Conservation (phyloP, 2,329 filamentous ascomycete species). For the Clarireedia homoeocarpa region DNA sequence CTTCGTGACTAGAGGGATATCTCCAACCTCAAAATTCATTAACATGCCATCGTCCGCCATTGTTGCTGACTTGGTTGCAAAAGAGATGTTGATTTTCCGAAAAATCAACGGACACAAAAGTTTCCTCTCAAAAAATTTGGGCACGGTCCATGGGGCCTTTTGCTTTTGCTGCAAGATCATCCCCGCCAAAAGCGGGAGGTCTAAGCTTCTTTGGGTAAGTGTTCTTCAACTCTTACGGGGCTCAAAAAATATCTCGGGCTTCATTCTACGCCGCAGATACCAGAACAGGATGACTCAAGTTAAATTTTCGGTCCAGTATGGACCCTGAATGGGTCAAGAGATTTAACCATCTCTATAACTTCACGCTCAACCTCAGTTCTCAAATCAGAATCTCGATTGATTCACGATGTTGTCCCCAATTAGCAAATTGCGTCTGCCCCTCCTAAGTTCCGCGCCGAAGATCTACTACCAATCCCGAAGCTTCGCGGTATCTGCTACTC, state of each 20-base stretch:
- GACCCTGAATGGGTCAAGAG: constrained; percentile 17
- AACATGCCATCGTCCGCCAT: constrained; percentile 97
- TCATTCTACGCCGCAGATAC: constrained; percentile 26
- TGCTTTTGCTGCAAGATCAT: too few species aligned
- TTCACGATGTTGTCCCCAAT: neutral
- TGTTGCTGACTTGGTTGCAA: constrained; percentile 11
- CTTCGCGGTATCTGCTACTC: constrained; percentile 11
- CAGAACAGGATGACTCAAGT: constrained; percentile 25
- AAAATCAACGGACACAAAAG: constrained; percentile 14
- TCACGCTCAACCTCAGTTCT: neutral
- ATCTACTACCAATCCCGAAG: constrained; percentile 9
- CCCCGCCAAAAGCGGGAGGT: constrained; percentile 12
- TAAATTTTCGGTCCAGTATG: constrained; percentile 17
- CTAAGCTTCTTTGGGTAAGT: constrained; percentile 13
- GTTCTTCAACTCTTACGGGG: neutral
- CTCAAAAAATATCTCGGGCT: constrained; percentile 18
- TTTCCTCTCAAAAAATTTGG: constrained; percentile 9
- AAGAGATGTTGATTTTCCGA: neutral
- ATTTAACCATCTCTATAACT: neutral
- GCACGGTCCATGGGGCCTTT: neutral
- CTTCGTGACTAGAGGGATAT: constrained; percentile 54
- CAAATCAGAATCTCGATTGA: neutral
- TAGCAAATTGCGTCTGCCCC: neutral
- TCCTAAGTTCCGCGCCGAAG: constrained; percentile 1
- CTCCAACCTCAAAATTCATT: constrained; percentile 78